Conservation (phyloP, 768 basidiomycete genomes). For the Rhodosporidiobolus sp. region DNA sequence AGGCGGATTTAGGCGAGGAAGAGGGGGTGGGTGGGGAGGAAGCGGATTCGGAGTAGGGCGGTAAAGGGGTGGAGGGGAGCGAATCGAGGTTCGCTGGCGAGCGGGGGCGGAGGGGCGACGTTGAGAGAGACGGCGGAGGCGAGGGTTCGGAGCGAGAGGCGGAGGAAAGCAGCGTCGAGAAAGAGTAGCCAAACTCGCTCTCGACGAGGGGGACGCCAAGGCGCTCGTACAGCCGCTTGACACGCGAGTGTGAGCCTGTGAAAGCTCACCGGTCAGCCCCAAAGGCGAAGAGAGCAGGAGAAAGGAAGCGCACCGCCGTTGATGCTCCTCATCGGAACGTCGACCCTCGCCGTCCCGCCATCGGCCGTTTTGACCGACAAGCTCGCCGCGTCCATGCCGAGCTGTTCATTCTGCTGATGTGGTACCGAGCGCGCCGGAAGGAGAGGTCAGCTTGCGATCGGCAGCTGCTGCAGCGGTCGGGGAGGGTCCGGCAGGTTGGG, state of each 20-base stretch:
- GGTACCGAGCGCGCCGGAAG: neutral
- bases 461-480: too few relatives aligned
- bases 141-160: conserved; percentile 37
- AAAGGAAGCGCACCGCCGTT: conserved; percentile 61
- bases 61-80: neutral
- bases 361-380: conserved; percentile 46
- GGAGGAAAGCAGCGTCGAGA: conserved; percentile 51
- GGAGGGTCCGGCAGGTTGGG: neutral
- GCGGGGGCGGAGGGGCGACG: conserved; percentile 45
- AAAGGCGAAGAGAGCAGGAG: neutral
- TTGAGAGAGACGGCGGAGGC: conserved; percentile 40
- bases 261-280: neutral
- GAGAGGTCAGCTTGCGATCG: neutral
- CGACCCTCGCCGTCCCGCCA: conserved; percentile 55
- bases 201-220: conserved; percentile 61
- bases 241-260: conserved; percentile 67
- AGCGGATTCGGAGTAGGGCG: neutral
- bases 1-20: neutral
- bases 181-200: conserved; percentile 68
- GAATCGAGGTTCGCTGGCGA: neutral
- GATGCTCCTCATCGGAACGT: conserved; percentile 78
- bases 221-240: conserved; percentile 64
- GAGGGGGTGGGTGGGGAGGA: neutral
- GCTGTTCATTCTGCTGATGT: conserved; percentile 54
- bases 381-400: conserved; percentile 67